Conservation (phyloP, 1,139 yeast genomes). For the Yamadazyma epiphylla region DNA sequence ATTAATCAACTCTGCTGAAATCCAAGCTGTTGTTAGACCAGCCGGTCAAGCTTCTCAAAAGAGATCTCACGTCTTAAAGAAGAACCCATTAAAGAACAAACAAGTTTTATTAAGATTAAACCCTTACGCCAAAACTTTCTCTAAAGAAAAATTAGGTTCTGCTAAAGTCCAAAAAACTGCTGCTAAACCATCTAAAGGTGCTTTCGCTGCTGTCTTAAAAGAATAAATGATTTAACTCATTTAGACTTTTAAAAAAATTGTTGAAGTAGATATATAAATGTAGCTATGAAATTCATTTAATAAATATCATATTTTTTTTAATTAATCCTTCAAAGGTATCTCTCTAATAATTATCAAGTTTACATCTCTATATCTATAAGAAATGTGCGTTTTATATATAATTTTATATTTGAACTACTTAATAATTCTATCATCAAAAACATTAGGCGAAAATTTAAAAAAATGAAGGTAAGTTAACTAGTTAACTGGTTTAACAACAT, state of each 20-base stretch:
- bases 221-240: constrained; percentile 30
- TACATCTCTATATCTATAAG: too few species aligned
- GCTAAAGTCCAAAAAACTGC: constrained; percentile 67
- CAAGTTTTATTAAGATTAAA: constrained; percentile 96
- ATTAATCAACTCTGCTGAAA: constrained; percentile 98
- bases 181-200: constrained; percentile 69
- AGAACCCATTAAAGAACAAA: constrained; percentile 99
- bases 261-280: too few species aligned
- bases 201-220: constrained; percentile 66
- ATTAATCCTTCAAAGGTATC: too few species aligned
- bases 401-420: too few species aligned
- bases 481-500: constrained; percentile 42
- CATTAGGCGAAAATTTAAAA: too few species aligned
- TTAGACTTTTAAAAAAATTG: too few species aligned
- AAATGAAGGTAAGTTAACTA: constrained; percentile 3
- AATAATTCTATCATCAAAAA: too few species aligned
- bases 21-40: constrained; percentile 95
- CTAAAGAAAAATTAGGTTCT: constrained; percentile 89
- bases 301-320: too few species aligned
- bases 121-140: constrained; percentile 98
- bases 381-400: too few species aligned
- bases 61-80: constrained; percentile 95
- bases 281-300: too few species aligned
- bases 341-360: too few species aligned
- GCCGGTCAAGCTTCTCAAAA: constrained; percentile 93